Evolutionary conservation across 495 filamentous ascomycete species (phyloP).

Genomic region (Venustampulla echinocandica): DNA sequence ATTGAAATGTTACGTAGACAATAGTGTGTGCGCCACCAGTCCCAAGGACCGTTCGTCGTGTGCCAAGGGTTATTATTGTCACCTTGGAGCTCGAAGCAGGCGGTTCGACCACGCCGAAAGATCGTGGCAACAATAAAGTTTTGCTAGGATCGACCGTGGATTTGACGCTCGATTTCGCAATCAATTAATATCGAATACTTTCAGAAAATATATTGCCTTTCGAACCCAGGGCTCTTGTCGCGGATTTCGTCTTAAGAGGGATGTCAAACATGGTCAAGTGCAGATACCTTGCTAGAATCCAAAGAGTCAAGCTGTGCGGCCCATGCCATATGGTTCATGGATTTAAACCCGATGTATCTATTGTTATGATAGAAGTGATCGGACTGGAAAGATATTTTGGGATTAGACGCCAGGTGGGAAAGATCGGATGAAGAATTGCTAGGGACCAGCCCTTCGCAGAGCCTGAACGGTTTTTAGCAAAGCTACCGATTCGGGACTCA

Average conservation of each 20-base stretch:
- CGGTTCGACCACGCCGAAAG: neutral
- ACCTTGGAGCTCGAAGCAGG: neutral
- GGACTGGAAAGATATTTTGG: neutral
- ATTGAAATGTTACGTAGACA: neutral
- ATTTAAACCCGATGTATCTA: neutral
- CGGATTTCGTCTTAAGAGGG: neutral
- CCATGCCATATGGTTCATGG: conserved; percentile 8
- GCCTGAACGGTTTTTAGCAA: too few species aligned
- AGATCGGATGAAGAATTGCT: too few species aligned
- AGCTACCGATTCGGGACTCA: too few species aligned
- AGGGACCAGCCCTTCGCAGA: too few species aligned
- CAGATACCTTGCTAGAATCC: neutral
- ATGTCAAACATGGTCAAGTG: conserved; percentile 3
- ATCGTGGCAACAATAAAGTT: neutral
- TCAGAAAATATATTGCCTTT: too few species aligned
- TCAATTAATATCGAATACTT: neutral
- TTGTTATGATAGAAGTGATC: neutral
- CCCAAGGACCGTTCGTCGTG: neutral
- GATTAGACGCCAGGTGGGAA: too few species aligned
- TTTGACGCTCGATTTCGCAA: neutral
- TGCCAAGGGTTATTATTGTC: neutral
- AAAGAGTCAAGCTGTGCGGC: conserved; percentile 2
- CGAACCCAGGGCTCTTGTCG: neutral
- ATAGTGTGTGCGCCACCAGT: neutral
- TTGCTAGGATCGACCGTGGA: neutral